Evolutionary conservation across 2,329 filamentous ascomycete species (phyloP).

Genomic region (Trichoderma polysporum): DNA sequence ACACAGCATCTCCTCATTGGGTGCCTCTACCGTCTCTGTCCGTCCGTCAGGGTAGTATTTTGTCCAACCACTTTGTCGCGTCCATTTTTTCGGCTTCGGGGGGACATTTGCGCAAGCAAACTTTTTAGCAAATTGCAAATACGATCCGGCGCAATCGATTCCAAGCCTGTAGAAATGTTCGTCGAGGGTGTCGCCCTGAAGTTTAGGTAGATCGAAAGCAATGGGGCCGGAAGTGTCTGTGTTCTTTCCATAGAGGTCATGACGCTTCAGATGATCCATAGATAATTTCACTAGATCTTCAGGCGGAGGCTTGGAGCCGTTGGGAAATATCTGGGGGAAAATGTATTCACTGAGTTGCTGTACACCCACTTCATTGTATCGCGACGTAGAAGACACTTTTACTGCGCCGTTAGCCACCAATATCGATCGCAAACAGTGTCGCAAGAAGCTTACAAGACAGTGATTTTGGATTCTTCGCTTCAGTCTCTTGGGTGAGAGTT

Average conservation of each 20-base stretch:
- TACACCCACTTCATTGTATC: slow-evolving; percentile 90
- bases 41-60: slow-evolving; percentile 78
- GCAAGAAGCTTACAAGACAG: slow-evolving; percentile 42
- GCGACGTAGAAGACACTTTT: slow-evolving; percentile 55
- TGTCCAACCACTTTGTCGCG: slow-evolving; percentile 82
- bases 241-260: slow-evolving; percentile 88
- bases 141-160: slow-evolving; percentile 82
- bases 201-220: slow-evolving; percentile 76
- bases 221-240: slow-evolving; percentile 74
- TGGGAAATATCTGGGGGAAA: slow-evolving; percentile 77
- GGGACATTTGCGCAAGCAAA: slow-evolving; percentile 66
- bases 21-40: slow-evolving; percentile 68
- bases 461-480: not conserved
- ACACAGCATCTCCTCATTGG: slow-evolving; percentile 77
- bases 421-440: not conserved
- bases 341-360: slow-evolving; percentile 88
- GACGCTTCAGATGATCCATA: slow-evolving; percentile 75
- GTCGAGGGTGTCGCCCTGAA: slow-evolving; percentile 80
- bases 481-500: slow-evolving; percentile 28
- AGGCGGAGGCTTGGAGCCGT: slow-evolving; percentile 55
- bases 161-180: slow-evolving; percentile 93
- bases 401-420: not conserved
- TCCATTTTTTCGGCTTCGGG: slow-evolving; percentile 68
- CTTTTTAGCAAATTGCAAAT: slow-evolving; percentile 69
- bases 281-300: slow-evolving; percentile 76